Conservation (phyloP, 352 stramenopile genomes). For the Phytopythium boreale region DNA sequence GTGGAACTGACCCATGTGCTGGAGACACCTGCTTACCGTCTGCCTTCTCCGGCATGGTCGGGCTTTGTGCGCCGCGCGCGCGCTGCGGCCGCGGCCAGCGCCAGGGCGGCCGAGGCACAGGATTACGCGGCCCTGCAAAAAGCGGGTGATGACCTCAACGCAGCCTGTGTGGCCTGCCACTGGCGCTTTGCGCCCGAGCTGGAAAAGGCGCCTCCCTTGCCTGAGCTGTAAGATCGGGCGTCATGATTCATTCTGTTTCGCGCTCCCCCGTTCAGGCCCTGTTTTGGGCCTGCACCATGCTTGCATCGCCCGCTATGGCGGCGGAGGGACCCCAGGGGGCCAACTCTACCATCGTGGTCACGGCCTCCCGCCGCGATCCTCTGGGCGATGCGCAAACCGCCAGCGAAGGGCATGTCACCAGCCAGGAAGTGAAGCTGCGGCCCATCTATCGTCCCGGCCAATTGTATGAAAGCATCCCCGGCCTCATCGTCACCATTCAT, state of each 20-base stretch:
- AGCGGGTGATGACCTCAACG: constrained; percentile 3
- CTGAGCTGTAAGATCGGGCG: constrained; percentile 3
- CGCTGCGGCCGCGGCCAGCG: constrained; percentile 1
- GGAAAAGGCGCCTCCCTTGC: constrained; percentile 3
- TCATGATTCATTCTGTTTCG: constrained; percentile 5
- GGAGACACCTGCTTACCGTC: constrained; percentile 3
- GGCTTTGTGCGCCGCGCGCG: constrained; percentile 1
- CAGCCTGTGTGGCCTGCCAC: constrained; percentile 2
- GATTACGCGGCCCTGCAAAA: constrained; percentile 3
- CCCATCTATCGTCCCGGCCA: constrained; percentile 3
- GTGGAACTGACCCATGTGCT: constrained; percentile 3
- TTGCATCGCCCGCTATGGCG: constrained; percentile 3
- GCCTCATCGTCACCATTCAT: constrained; percentile 4
- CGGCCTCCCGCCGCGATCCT: constrained; percentile 1
- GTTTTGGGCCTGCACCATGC: constrained; percentile 3
- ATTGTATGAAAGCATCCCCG: constrained; percentile 4
- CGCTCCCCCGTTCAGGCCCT: constrained; percentile 2
- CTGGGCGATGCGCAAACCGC: constrained; percentile 2
- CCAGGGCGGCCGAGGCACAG: constrained; percentile 1
- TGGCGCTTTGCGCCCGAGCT: constrained; percentile 2
- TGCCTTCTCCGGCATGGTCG: constrained; percentile 3
- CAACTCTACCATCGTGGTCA: constrained; percentile 4
- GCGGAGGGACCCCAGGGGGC: constrained; percentile 1
- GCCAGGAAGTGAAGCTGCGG: constrained; percentile 3
- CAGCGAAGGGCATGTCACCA: constrained; percentile 3